Conservation (phyloP, 1,284 basidiomycete genomes). For the Leccinum huronense region DNA sequence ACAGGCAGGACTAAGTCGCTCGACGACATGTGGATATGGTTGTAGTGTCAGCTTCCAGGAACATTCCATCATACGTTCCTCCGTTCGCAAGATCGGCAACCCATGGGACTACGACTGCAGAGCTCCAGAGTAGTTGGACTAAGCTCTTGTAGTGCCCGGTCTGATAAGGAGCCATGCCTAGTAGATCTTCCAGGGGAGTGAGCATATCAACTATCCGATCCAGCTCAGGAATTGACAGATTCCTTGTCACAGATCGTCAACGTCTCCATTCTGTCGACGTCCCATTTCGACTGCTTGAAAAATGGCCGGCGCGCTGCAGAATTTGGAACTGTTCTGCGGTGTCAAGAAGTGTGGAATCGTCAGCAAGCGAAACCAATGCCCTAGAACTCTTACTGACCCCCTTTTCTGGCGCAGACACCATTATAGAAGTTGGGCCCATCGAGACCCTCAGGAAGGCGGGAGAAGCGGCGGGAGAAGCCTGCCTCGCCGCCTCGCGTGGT, state of each 20-base stretch:
- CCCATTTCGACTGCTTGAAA: not conserved
- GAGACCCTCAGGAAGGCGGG: not conserved
- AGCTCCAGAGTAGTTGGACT: not conserved
- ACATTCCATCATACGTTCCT: not conserved
- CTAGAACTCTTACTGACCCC: not conserved
- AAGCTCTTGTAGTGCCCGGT: not conserved
- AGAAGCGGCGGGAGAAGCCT: conserved; percentile 4
- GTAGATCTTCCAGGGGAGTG: not conserved
- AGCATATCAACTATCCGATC: not conserved
- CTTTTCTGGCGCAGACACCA: not conserved
- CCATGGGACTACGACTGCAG: not conserved
- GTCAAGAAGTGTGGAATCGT: not conserved
- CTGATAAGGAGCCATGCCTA: not conserved
- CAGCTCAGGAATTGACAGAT: not conserved
- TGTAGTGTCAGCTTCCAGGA: not conserved
- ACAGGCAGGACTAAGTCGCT: not conserved
- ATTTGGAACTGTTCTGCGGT: not conserved
- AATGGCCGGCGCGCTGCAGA: not conserved
- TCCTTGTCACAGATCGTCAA: not conserved
- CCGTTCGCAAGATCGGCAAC: not conserved
- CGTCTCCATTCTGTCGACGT: not conserved
- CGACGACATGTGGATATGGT: not conserved
- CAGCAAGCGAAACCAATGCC: conserved; percentile 1
- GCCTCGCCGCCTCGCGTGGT: conserved; percentile 15
- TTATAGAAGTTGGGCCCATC: not conserved